Conservation (phyloP, 2,329 filamentous ascomycete species). For the Colletotrichum tropicale region DNA sequence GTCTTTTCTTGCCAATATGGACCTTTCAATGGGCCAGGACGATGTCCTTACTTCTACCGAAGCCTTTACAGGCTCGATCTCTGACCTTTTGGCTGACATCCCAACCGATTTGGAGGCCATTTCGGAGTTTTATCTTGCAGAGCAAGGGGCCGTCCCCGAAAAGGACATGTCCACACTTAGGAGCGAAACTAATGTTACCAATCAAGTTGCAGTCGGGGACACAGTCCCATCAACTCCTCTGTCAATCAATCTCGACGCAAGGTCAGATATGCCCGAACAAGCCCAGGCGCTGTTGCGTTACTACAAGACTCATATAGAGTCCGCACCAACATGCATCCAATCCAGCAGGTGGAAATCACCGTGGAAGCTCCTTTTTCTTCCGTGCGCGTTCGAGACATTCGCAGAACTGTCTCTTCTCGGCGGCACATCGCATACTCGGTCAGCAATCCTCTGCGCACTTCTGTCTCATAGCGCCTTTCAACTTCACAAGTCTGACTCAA, state of each 20-base stretch:
- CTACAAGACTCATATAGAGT: conserved; percentile 21
- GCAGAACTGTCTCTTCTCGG: conserved; percentile 46
- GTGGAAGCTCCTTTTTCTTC: conserved; percentile 46
- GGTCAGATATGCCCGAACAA: conserved; percentile 13
- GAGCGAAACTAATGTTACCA: neutral
- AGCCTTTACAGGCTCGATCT: neutral
- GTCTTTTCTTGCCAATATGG: neutral
- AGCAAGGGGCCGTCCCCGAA: neutral
- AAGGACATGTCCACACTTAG: neutral
- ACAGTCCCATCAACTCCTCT: neutral
- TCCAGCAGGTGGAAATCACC: conserved; percentile 42
- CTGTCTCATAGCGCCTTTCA: conserved; percentile 47
- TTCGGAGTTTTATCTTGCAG: neutral
- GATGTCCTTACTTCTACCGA: neutral
- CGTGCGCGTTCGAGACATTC: conserved; percentile 43
- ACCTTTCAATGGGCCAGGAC: neutral
- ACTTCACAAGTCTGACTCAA: conserved; percentile 27
- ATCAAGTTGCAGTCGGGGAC: neutral
- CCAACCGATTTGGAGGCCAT: neutral
- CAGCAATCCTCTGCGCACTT: conserved; percentile 41
- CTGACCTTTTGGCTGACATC: neutral
- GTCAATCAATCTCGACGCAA: neutral
- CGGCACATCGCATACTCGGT: conserved; percentile 37
- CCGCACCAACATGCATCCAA: neutral
- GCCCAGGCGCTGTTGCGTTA: conserved; percentile 30